Evolutionary conservation across 805 yeast genomes (phyloP).

Genomic region (Millerozyma miso): DNA sequence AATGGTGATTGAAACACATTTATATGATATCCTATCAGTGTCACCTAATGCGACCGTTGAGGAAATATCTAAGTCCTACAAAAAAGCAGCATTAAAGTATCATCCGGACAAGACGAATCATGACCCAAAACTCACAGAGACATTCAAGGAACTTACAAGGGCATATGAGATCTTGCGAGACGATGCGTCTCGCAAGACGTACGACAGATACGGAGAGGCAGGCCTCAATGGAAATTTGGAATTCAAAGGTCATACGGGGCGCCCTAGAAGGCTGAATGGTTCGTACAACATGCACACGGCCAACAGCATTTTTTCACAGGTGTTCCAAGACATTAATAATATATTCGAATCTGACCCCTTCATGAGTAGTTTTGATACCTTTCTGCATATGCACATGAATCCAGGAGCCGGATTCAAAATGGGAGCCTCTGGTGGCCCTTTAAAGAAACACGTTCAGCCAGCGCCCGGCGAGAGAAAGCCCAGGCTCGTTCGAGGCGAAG

Average conservation of each 20-base stretch:
- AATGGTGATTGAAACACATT: conserved; percentile 15
- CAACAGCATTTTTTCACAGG: conserved; percentile 31
- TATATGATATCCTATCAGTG: conserved; percentile 35
- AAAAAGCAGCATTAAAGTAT: conserved; percentile 41
- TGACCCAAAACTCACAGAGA: conserved; percentile 45
- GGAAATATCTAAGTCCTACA: conserved; percentile 33
- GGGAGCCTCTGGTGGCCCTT: conserved; percentile 3
- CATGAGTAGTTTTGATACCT: conserved; percentile 6
- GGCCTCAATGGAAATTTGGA: conserved; percentile 31
- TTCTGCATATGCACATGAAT: conserved; percentile 8
- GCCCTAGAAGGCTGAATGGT: conserved; percentile 4
- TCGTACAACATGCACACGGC: conserved; percentile 9
- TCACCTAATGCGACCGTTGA: conserved; percentile 29
- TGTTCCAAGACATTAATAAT: conserved; percentile 30
- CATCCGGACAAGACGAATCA: conserved; percentile 66
- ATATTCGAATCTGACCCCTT: conserved; percentile 15
- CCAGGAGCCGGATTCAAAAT: conserved; percentile 2
- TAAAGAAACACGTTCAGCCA: conserved; percentile 19
- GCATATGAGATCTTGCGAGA: conserved; percentile 65
- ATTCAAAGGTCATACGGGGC: conserved; percentile 4
- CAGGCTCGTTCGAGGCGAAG: conserved; percentile 39
- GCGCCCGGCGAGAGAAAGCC: conserved; percentile 10
- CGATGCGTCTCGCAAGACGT: conserved; percentile 38
- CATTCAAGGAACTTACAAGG: conserved; percentile 57
- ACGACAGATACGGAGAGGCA: conserved; percentile 50